Evolutionary conservation across 2,329 filamentous ascomycete genomes (phyloP), one percentile per base, ranked within the genome.

Genomic region (Aureobasidium sp.): DNA sequence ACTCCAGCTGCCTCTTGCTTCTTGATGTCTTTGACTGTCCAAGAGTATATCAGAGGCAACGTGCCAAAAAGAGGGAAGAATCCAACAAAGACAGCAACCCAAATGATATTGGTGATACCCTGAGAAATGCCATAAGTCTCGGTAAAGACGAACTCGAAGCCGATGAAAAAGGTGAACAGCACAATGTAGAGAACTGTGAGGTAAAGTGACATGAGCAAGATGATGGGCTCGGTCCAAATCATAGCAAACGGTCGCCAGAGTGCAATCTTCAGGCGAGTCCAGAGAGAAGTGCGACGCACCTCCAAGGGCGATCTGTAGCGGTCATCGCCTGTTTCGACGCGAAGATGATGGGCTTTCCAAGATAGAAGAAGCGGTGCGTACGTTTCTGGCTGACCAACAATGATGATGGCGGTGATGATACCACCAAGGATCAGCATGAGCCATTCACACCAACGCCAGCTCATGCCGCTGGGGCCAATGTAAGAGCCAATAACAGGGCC

Each of bases 121-220:
- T 75, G 72, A 0, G 67, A 66, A 59, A 80, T 76, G 17, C 68
- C 70, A 50, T 81, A 81, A 0, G 72, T 75, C 3, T 69, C 56
- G 15, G 72, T 72, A 61, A 81, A 84, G 50, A 84, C 78, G 50
- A 75, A 77, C 0, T 77, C 74, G 68, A 79, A 82, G 1, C 81
- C 81, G 2, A 79, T 75, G 5, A 83, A 74, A 57, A 83, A 79
- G 0, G 79, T 79, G 67, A 83, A 84, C 0, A 83, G 70, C 0
- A 82, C 73, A 22, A 81, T 79, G 64, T 84, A 84, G 1, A 81
- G 67, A 0, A 83, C 73, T 0, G 78, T 76, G 37, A 84, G 73
- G 62, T 84, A 84, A 0, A 83, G 53, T 0, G 77, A 75, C 62
- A 82, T 73, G 5, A 78, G 70, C 7, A 80, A 70, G 52, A 81